phyloP scores from a whole-genome alignment of 2,329 filamentous ascomycete species.

The Fusarium pseudograminearum region DNA sequence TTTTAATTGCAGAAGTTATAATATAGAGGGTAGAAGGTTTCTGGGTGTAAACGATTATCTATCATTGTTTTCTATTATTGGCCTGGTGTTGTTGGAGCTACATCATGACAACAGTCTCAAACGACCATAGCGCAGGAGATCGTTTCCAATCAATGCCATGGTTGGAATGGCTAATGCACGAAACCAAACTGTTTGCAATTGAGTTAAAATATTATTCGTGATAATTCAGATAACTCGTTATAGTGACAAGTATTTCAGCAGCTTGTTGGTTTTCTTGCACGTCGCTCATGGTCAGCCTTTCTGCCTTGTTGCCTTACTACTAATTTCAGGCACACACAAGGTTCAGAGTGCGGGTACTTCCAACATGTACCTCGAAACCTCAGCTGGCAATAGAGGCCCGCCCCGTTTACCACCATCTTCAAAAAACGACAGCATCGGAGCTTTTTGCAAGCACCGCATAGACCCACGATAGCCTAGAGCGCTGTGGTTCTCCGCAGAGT shows the following conservation, averaged over 20 bases:
- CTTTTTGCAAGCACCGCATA: constrained; percentile 33
- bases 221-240: not conserved
- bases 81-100: constrained; percentile 17
- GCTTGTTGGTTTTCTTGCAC: not conserved
- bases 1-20: rapidly evolving
- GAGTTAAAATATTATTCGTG: not conserved
- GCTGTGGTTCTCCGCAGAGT: not conserved
- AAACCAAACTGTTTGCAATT: not conserved
- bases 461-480: constrained; percentile 25
- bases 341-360: constrained; percentile 44
- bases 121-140: constrained; percentile 26
- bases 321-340: constrained; percentile 46
- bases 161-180: not conserved
- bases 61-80: not conserved
- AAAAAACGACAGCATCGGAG: constrained; percentile 38
- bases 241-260: not conserved
- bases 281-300: constrained; percentile 16
- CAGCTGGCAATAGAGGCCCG: constrained; percentile 34
- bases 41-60: not conserved
- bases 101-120: constrained; percentile 28
- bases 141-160: constrained; percentile 6
- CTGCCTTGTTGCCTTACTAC: constrained; percentile 52
- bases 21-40: rapidly evolving
- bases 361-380: constrained; percentile 41
- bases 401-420: constrained; percentile 40